Evolutionary conservation across 495 filamentous ascomycete genomes (phyloP), one percentile per base, ranked within the genome.

Genomic region (Daldinia vernicosa): DNA sequence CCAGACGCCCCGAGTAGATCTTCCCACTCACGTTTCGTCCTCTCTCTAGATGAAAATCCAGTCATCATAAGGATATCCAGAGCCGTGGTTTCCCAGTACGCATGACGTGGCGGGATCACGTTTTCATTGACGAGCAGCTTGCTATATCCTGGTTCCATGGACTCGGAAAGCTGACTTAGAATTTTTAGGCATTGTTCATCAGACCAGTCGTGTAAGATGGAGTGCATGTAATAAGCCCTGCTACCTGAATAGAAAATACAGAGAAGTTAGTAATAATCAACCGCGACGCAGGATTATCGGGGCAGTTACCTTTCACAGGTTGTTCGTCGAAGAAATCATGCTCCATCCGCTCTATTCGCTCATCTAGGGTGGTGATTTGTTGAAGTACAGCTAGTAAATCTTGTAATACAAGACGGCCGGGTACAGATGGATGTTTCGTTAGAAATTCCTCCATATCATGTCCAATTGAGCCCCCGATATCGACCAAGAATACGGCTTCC

Each of bases 11-110:
- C 8, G 9, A 47, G 2, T 5, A 47, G 43, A 47, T 47, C 9
- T 22, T 47, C 26, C 37, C 52, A 65, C 2, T 57, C 62, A 4
- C 57, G 62, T 35, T 37, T 53, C 12, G 37, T 65, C 9, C 52
- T 39, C 52, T 57, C 62, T 37, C 52, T 33, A 6, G 51, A 56
- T 9, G 39, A 28, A 17, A 57, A 27, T 17, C 32, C 12, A 7
- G 62, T 57, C 52, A 57, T 65, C 62, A 57, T 47, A 12, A 57
- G 3, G 17, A 65, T 65, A 26, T 65, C 62, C 0, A 65, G 39
- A 8, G 17, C 62, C 11, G 52, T 65, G 1, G 52, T 39, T 19
- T 56, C 39, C 52, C 62, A 65, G n/a, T 39, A 14, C 9, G 52
- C 52, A 28, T 47, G 22, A 4, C 39, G 52, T 26, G 28, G 52